phyloP scores from a whole-genome alignment of 331 rosid genomes.

The Quercus phellos region DNA sequence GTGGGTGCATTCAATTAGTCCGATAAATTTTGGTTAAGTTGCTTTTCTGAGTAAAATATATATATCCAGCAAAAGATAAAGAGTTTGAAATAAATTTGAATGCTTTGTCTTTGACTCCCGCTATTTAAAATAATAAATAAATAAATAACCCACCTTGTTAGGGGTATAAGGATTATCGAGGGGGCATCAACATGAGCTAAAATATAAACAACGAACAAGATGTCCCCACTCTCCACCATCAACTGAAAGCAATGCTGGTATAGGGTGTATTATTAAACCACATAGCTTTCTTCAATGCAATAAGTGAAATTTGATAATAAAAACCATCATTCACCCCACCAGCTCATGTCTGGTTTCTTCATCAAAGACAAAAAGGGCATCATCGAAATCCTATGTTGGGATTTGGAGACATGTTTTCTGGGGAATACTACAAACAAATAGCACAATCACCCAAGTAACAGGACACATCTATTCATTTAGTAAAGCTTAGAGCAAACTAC shows the following conservation, averaged over 20 bases:
- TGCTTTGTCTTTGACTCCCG: not conserved
- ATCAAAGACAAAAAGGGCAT: conserved; percentile 28
- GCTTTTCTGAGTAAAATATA: not conserved
- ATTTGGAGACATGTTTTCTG: conserved; percentile 20
- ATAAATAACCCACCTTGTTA: not conserved
- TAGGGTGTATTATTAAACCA: conserved; percentile 23
- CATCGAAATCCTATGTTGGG: conserved; percentile 19
- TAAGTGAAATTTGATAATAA: conserved; percentile 39
- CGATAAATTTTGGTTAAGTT: not conserved
- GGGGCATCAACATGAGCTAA: conserved; percentile 20
- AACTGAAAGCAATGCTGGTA: conserved; percentile 36
- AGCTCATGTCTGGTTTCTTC: conserved; percentile 37
- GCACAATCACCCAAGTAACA: conserved; percentile 23
- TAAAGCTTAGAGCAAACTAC: no score
- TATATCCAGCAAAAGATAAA: no score
- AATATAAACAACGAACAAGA: conserved; percentile 20
- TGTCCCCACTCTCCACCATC: conserved; percentile 42
- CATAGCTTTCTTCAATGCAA: conserved; percentile 44
- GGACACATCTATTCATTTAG: no score
- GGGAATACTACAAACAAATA: conserved; percentile 30
- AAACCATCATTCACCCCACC: conserved; percentile 34
- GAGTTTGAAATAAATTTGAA: no score
- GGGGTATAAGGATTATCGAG: not conserved
- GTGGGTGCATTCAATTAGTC: not conserved
- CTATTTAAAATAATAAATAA: not conserved